phyloP scores from a whole-genome alignment of 1,139 yeast species.

The Oligophagozyma castellii region DNA sequence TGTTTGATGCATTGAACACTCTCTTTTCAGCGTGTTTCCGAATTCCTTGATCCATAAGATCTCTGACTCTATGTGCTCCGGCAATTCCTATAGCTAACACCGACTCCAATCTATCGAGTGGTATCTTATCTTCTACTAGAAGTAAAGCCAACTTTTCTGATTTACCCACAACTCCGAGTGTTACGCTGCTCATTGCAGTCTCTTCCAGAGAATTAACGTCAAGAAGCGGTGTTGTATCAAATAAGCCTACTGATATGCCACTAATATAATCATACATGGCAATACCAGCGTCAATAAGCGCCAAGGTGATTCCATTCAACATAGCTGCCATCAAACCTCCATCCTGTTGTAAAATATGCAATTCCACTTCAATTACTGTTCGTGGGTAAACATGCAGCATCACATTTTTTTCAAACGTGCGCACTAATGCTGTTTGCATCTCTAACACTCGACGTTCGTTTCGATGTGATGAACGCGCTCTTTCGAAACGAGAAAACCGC shows the following conservation, averaged over 20 bases:
- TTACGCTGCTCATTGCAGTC: slow-evolving; percentile 62
- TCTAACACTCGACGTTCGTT: slow-evolving; percentile 66
- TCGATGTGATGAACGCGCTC: slow-evolving; percentile 44
- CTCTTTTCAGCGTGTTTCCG: slow-evolving; percentile 51
- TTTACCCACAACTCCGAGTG: slow-evolving; percentile 75
- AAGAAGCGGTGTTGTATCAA: slow-evolving; percentile 60
- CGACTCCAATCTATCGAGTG: slow-evolving; percentile 65
- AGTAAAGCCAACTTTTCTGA: slow-evolving; percentile 66
- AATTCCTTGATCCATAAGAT: slow-evolving; percentile 75
- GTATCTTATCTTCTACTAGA: slow-evolving; percentile 69
- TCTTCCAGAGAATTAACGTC: slow-evolving; percentile 81
- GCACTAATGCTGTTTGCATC: slow-evolving; percentile 55
- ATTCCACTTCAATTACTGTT: slow-evolving; percentile 57
- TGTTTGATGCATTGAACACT: slow-evolving; percentile 21
- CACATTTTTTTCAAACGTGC: slow-evolving; percentile 72
- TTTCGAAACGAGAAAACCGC: slow-evolving; percentile 66
- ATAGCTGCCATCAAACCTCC: slow-evolving; percentile 78
- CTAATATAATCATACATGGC: slow-evolving; percentile 87
- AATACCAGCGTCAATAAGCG: slow-evolving; percentile 88
- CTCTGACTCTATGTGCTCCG: slow-evolving; percentile 76
- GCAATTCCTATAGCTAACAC: slow-evolving; percentile 76
- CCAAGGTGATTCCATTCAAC: slow-evolving; percentile 80
- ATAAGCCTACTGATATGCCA: slow-evolving; percentile 67
- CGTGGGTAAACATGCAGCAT: slow-evolving; percentile 68
- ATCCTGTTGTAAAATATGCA: slow-evolving; percentile 77